A percentile compares a stretch with the other conserved stretches of the same genome.
Evolutionary conservation across 441 rosid species (phyloP).

Genomic region (Codiaeum variegatum): DNA sequence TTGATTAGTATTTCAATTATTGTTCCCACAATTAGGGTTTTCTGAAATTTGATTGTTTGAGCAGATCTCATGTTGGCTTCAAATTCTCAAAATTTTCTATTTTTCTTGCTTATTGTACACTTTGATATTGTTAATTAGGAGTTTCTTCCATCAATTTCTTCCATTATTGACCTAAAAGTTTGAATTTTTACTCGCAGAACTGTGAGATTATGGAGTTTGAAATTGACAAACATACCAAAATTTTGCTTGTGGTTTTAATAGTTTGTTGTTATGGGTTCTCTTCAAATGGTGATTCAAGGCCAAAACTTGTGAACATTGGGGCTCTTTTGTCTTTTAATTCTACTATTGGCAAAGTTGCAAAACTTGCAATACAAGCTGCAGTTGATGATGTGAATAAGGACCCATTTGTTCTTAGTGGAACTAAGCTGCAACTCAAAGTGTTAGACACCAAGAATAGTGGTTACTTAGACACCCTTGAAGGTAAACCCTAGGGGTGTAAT

Average conservation of each 20-base stretch:
- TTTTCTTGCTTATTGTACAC: not conserved
- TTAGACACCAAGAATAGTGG: conserved; percentile 66
- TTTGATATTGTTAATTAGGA: not conserved
- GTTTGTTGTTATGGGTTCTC: not conserved
- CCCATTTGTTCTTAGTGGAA: conserved; percentile 49
- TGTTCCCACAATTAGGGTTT: too few species aligned
- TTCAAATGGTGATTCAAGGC: not conserved
- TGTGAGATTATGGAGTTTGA: not conserved
- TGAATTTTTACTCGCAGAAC: not conserved
- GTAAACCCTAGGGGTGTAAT: too few species aligned
- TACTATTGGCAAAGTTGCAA: conserved; percentile 58
- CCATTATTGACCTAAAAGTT: not conserved
- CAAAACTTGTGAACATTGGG: conserved; percentile 42
- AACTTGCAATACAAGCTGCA: conserved; percentile 67
- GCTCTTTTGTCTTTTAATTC: conserved; percentile 48
- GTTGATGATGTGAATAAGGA: conserved; percentile 62
- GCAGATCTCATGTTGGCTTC: not conserved
- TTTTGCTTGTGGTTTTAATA: not conserved
- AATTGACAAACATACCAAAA: not conserved
- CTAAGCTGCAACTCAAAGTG: conserved; percentile 41
- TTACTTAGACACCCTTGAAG: conserved; percentile 54
- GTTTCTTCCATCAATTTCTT: not conserved
- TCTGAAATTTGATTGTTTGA: not conserved
- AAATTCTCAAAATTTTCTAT: not conserved
- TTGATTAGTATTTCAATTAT: too few species aligned